phyloP scores from a whole-genome alignment of 805 yeast genomes.

The Zygoascus tannicola region DNA sequence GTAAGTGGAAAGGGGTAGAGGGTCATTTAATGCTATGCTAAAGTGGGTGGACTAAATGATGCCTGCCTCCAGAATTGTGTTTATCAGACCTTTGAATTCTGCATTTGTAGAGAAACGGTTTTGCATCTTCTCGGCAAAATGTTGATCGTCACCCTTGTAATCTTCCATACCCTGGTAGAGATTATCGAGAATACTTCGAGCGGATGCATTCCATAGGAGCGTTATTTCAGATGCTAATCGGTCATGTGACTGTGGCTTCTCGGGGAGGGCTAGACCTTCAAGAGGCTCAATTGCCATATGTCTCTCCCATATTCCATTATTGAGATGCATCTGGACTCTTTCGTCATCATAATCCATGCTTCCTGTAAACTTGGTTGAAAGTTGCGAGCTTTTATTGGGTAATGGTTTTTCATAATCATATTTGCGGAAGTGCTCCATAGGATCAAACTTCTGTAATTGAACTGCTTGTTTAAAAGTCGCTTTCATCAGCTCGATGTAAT shows the following conservation, averaged over 20 bases:
- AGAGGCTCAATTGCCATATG: not conserved
- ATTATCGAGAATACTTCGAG: conserved; percentile 4
- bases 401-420: not conserved
- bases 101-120: not conserved
- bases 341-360: too few relatives aligned
- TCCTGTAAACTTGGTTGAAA: too few relatives aligned
- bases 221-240: conserved; percentile 6
- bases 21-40: not conserved
- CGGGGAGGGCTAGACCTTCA: not conserved
- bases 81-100: conserved; percentile 1
- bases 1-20: not conserved
- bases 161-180: not conserved
- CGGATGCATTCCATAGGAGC: conserved; percentile 10
- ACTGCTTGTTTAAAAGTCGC: not conserved
- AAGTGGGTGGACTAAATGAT: not conserved
- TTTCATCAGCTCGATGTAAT: not conserved
- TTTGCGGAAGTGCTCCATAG: not conserved
- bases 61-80: conserved; percentile 1
- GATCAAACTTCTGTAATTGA: not conserved
- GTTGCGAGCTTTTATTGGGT: not conserved
- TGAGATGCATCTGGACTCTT: not conserved
- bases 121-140: not conserved
- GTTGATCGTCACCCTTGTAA: not conserved
- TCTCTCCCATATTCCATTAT: not conserved
- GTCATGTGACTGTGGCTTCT: not conserved